These are phyloP conservation scores for Nyctanthes arbortristis DNA, from an alignment of 257 asterid genomes.

Conservation along the genomic window DNA sequence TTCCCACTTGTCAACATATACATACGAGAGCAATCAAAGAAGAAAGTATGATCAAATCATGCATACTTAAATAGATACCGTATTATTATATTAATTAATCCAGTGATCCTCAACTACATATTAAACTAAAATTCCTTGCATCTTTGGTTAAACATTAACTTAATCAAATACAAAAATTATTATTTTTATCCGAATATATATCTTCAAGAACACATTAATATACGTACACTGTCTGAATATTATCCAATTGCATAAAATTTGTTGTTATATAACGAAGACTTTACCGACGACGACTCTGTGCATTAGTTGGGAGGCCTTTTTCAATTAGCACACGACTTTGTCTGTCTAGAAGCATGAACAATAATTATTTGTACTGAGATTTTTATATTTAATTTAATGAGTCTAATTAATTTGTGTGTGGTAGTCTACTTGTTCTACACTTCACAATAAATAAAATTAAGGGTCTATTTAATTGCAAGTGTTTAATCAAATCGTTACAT, in stretches of 20 bases:
- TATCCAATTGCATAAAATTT: conserved; percentile 24
- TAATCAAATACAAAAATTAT: conserved; percentile 1
- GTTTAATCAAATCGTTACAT: conserved; percentile 23
- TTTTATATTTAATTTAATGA: no score
- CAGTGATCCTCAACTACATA: conserved; percentile 29
- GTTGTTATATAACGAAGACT: conserved; percentile 52
- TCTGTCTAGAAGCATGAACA: conserved; percentile 18
- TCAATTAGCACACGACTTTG: conserved; percentile 28
- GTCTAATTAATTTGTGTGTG: conserved; percentile 16
- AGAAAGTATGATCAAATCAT: conserved; percentile 29
- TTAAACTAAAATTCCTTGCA: conserved; percentile 38
- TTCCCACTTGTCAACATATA: conserved; percentile 21
- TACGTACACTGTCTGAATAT: conserved; percentile 2
- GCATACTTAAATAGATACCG: no score
- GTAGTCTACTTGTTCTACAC: conserved; percentile 26
- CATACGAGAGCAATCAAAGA: conserved; percentile 34
- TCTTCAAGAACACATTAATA: conserved; percentile 41
- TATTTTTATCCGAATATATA: conserved; percentile 9
- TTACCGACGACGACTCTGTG: conserved; percentile 23
- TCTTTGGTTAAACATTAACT: conserved; percentile 19
- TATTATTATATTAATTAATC: conserved; percentile 3
- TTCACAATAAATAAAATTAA: conserved; percentile 19
- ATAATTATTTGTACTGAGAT: background rate
- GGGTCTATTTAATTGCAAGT: background rate
- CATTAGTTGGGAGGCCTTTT: conserved; percentile 39